These are phyloP conservation scores for Homolaphlyctis polyrhiza DNA, from an alignment of 371 early-diverging fungal genomes.

Conservation along the genomic window DNA sequence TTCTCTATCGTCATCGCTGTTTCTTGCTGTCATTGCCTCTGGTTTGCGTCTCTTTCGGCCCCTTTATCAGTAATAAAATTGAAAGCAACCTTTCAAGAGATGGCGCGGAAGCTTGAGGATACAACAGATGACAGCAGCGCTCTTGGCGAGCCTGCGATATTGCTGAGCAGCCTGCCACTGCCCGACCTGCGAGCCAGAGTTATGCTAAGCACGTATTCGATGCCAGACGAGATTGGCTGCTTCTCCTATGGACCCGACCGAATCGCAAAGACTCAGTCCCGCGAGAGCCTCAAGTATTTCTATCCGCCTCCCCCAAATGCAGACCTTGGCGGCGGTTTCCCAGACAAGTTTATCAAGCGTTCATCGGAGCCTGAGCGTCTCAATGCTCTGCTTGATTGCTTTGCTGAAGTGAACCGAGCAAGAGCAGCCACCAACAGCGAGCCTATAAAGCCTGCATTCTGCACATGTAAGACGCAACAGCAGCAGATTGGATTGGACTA, in stretches of 20 bases:
- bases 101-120: no score
- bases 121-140: no score
- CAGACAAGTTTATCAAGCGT: constrained; percentile 59
- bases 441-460: constrained; percentile 21
- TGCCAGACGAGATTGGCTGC: constrained; percentile 67
- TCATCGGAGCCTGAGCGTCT: constrained; percentile 68
- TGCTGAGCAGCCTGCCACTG: background rate
- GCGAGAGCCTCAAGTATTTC: constrained; percentile 67
- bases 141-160: no score
- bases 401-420: constrained; percentile 35
- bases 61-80: no score
- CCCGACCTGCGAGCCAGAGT: background rate
- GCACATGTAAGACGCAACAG: constrained; percentile 24
- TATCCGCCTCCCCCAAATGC: constrained; percentile 46
- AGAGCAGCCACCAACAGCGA: constrained; percentile 12
- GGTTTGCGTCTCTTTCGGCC: no score
- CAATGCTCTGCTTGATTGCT: constrained; percentile 68
- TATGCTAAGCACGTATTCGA: background rate
- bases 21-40: no score
- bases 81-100: no score
- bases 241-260: constrained; percentile 71
- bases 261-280: constrained; percentile 51
- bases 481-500: background rate
- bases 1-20: no score
- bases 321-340: constrained; percentile 53